Evolutionary conservation across 805 yeast genomes (phyloP).

Genomic region (Metschnikowia baotianmanensis): DNA sequence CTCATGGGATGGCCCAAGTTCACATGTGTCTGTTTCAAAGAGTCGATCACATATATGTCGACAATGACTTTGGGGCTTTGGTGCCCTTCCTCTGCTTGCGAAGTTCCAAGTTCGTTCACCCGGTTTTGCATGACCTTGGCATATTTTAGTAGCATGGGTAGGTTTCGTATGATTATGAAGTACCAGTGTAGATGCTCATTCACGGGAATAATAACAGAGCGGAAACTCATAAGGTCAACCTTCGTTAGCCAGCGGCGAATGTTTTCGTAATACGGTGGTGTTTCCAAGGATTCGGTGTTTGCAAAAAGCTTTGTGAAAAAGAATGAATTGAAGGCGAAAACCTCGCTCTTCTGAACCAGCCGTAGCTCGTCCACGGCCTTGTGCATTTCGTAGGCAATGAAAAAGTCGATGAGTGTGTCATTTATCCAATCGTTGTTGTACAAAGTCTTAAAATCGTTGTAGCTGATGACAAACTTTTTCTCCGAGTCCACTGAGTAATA

Average conservation of each 20-base stretch:
- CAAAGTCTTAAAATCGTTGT: conserved; percentile 74
- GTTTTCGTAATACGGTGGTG: conserved; percentile 50
- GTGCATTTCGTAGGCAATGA: conserved; percentile 57
- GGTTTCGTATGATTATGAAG: conserved; percentile 65
- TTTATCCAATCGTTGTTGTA: conserved; percentile 85
- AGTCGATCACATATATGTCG: conserved; percentile 67
- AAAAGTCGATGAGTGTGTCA: conserved; percentile 85
- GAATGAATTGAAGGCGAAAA: conserved; percentile 73
- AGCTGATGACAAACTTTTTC: conserved; percentile 53
- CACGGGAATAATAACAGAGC: conserved; percentile 73
- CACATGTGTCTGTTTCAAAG: conserved; percentile 60
- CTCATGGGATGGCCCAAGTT: conserved; percentile 53
- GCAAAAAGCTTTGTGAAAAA: conserved; percentile 65
- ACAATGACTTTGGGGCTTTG: conserved; percentile 17
- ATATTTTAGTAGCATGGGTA: conserved; percentile 31
- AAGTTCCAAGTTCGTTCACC: background rate
- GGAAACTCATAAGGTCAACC: conserved; percentile 54
- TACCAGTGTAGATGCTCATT: conserved; percentile 87
- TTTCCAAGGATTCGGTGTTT: conserved; percentile 22
- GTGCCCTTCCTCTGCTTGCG: conserved; percentile 1
- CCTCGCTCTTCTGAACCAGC: conserved; percentile 35
- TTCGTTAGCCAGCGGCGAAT: conserved; percentile 79
- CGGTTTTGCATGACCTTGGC: conserved; percentile 1
- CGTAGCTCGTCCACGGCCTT: conserved; percentile 23
- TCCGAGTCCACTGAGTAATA: conserved; percentile 53